phyloP scores from a whole-genome alignment of 805 yeast species.

The Ogataea siamensis region DNA sequence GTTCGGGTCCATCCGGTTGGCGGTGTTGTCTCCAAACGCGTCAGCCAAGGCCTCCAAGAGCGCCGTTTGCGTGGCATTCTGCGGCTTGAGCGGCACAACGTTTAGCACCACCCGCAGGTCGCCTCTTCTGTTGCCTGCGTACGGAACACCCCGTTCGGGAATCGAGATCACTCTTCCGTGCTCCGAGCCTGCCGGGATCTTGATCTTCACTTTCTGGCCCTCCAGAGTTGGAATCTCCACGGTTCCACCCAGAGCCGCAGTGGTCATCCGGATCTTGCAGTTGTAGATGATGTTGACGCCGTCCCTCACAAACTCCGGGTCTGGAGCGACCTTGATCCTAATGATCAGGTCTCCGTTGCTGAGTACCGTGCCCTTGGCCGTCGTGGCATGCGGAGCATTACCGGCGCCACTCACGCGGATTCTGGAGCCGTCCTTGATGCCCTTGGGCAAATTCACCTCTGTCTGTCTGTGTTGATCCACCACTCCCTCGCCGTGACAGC shows the following conservation, averaged over 20 bases:
- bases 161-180: conserved; percentile 69
- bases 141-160: conserved; percentile 87
- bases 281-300: conserved; percentile 65
- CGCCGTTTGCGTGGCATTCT: conserved; percentile 81
- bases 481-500: conserved; percentile 92
- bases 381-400: conserved; percentile 77
- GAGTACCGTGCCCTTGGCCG: conserved; percentile 64
- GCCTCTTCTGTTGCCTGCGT: conserved; percentile 59
- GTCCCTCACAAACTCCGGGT: conserved; percentile 63
- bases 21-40: conserved; percentile 75
- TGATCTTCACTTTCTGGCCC: conserved; percentile 71
- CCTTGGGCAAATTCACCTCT: conserved; percentile 82
- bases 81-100: conserved; percentile 71
- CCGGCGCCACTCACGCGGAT: conserved; percentile 86
- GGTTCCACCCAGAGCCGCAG: conserved; percentile 94
- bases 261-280: conserved; percentile 81
- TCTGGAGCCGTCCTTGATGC: conserved; percentile 82
- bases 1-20: conserved; percentile 62
- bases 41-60: conserved; percentile 93
- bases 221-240: conserved; percentile 83
- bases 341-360: conserved; percentile 86
- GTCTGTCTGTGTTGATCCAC: conserved; percentile 64
- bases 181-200: conserved; percentile 83
- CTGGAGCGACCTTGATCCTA: conserved; percentile 74
- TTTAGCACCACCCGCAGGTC: conserved; percentile 73